Evolutionary conservation across 176 grass and related monocot species (phyloP).

Genomic region (Microstegium vimineum): DNA sequence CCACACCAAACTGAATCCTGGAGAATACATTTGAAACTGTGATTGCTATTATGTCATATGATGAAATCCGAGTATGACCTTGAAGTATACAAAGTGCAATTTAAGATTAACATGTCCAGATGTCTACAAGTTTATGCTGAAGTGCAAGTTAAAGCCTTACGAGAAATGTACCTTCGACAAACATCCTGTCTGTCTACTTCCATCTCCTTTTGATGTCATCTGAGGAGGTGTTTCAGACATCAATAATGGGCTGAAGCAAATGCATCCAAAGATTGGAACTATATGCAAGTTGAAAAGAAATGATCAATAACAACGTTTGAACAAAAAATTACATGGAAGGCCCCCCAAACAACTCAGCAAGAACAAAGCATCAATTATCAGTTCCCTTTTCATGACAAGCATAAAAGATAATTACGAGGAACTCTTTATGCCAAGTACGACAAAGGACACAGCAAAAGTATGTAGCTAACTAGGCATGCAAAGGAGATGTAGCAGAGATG

Average conservation of each 20-base stretch:
- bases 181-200: neutral
- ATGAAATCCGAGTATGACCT: conserved; percentile 21
- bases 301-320: conserved; percentile 16
- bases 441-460: conserved; percentile 7
- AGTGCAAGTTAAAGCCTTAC: neutral
- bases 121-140: neutral
- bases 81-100: conserved; percentile 1
- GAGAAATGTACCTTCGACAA: conserved; percentile 16
- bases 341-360: conserved; percentile 28
- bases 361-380: conserved; percentile 18
- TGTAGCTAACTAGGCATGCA: conserved; percentile 24
- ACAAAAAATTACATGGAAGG: conserved; percentile 25
- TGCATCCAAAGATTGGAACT: conserved; percentile 24
- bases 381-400: conserved; percentile 25
- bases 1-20: conserved; percentile 28
- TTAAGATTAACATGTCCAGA: conserved; percentile 9
- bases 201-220: conserved; percentile 4
- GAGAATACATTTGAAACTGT: conserved; percentile 18
- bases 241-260: conserved; percentile 23
- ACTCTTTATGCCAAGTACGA: conserved; percentile 19
- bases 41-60: neutral
- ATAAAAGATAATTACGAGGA: conserved; percentile 23
- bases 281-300: conserved; percentile 15
- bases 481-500: conserved; percentile 24
- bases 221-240: neutral